Evolutionary conservation across 768 basidiomycete species (phyloP).

Genomic region (Kwoniella bestiolae): DNA sequence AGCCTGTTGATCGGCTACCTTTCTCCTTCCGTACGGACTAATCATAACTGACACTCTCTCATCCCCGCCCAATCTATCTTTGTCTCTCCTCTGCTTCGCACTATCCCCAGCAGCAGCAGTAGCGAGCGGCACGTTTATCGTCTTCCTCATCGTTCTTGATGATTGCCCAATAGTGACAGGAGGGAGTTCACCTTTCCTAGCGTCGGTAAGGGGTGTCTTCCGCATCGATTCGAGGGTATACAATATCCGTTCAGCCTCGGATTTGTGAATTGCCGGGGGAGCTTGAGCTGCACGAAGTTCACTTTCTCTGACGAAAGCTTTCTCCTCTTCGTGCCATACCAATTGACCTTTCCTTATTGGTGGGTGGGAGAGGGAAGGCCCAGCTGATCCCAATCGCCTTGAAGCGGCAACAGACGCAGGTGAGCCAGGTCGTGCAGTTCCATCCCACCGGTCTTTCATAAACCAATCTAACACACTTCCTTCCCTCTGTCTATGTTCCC

Average conservation of each 20-base stretch:
- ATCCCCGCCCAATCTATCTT: constrained; percentile 37
- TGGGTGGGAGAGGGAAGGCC: constrained; percentile 30
- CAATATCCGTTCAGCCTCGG: constrained; percentile 51
- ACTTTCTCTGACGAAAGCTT: constrained; percentile 49
- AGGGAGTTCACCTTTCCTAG: constrained; percentile 30
- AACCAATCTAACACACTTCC: constrained; percentile 48
- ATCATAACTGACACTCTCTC: constrained; percentile 50
- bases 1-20: constrained; percentile 35
- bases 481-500: constrained; percentile 30
- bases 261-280: constrained; percentile 31
- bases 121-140: constrained; percentile 49
- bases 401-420: constrained; percentile 37
- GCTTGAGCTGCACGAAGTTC: constrained; percentile 39
- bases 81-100: constrained; percentile 37
- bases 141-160: constrained; percentile 41
- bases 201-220: constrained; percentile 46
- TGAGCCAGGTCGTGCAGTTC: constrained; percentile 27
- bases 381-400: constrained; percentile 29
- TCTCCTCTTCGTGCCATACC: constrained; percentile 45
- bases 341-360: constrained; percentile 47
- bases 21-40: constrained; percentile 50
- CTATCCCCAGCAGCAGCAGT: constrained; percentile 47
- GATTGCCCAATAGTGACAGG: constrained; percentile 41
- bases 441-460: constrained; percentile 46
- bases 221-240: constrained; percentile 47